These are phyloP conservation scores for Amylocystis lapponica DNA, from an alignment of 768 basidiomycete species.

Conservation along the genomic window DNA sequence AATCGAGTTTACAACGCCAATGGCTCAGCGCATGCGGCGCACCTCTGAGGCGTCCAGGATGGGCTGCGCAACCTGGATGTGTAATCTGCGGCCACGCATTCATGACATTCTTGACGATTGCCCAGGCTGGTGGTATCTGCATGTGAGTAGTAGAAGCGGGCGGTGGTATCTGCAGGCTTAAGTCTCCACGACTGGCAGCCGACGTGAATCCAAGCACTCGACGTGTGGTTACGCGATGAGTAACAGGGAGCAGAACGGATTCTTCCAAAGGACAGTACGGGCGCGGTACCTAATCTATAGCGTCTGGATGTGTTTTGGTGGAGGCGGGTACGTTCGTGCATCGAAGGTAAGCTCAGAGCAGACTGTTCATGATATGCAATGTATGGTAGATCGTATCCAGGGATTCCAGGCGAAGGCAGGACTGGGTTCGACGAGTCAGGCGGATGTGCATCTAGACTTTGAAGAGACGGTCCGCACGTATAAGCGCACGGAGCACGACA, in stretches of 20 bases:
- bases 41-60: slow-evolving; percentile 64
- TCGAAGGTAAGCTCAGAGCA: background rate
- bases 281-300: slow-evolving; percentile 75
- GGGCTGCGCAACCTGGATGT: slow-evolving; percentile 54
- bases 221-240: slow-evolving; percentile 66
- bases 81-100: slow-evolving; percentile 40
- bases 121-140: slow-evolving; percentile 12
- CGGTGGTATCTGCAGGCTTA: background rate
- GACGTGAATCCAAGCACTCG: slow-evolving; percentile 41
- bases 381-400: slow-evolving; percentile 62
- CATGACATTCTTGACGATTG: slow-evolving; percentile 67
- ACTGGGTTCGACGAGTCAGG: slow-evolving; percentile 86
- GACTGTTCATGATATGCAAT: too few species aligned
- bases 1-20: slow-evolving; percentile 62
- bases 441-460: slow-evolving; percentile 87
- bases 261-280: slow-evolving; percentile 85
- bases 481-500: slow-evolving; percentile 73
- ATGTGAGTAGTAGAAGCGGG: background rate
- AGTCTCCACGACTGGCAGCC: background rate
- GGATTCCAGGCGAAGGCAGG: slow-evolving; percentile 74
- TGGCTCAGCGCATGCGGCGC: slow-evolving; percentile 69
- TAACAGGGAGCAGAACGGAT: slow-evolving; percentile 56
- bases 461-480: slow-evolving; percentile 85
- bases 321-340: slow-evolving; percentile 36
- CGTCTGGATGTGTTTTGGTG: slow-evolving; percentile 89